Evolutionary conservation across 2,329 filamentous ascomycete species (phyloP), one percentile per base, ranked within the genome.

Genomic region (Akanthomyces uredinophilus): DNA sequence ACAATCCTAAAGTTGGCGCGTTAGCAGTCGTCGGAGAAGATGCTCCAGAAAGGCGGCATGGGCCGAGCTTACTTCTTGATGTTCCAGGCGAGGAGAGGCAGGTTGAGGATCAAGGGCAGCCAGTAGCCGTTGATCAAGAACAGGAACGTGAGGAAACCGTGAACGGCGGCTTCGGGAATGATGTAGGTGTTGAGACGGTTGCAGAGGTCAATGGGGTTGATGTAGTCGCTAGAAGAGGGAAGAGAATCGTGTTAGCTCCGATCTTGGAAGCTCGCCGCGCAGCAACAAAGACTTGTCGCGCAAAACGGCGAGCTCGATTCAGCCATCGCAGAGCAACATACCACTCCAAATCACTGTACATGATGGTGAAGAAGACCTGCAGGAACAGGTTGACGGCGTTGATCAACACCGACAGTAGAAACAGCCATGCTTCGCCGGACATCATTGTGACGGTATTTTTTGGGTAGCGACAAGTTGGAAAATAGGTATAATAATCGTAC

Each of bases 101-200:
- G 77, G 79, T 99, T 99, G 71, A 99, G 84, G 63, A 97, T 77
- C 65, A 99, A 82, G 59, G 96, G 90, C 67, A 98, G 74, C 96
- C 96, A 99, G 83, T 99, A 99, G 69, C 95, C 95, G 76, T 99
- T 99, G 81, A 99, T 92, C 65, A 99, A 83, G 83, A 99, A 99
- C 66, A 99, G 79, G 75, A 96, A 88, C 58, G 95, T 98, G 73
- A 99, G 80, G 83, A 98, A 95, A 68, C 89, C 94, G 77, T 99
- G 96, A 67, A 99, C 94, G 68, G 92, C 94, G 71, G 95, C 95
- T 85, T 99, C 96, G 74, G 95, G 95, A 73, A 99, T 89, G 76
- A 99, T 99, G 83, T 99, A 99, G 76, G 94, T 96, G 85, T 99
- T 99, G 70, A 99, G 89, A 72, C 95, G 93, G 88, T 99, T 99